A percentile compares a stretch with the other conserved stretches of the same genome.
Evolutionary conservation across 139 green algal genomes (phyloP).

Genomic region (Coccomyxa sp.): DNA sequence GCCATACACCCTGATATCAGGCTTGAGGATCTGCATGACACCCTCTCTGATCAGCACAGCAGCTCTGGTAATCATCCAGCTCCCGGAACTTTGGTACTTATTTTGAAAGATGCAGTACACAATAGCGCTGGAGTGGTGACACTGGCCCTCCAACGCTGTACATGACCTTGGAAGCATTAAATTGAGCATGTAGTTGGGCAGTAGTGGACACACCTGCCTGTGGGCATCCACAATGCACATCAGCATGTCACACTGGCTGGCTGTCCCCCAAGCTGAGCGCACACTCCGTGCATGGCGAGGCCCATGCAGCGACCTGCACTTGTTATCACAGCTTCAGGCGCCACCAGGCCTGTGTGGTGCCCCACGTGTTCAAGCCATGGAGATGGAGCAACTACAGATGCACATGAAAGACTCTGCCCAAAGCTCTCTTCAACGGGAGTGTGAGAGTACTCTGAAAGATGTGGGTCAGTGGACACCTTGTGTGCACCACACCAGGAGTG

Average conservation of each 20-base stretch:
- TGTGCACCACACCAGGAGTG: slow-evolving; percentile 62
- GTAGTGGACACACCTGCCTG: slow-evolving; percentile 36
- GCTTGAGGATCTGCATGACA: slow-evolving; percentile 10
- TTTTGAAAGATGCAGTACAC: background rate
- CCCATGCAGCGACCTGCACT: slow-evolving; percentile 7
- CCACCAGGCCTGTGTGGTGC: background rate
- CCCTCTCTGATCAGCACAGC: background rate
- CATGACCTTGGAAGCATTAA: background rate
- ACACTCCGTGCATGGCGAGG: slow-evolving; percentile 38
- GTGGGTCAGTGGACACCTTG: slow-evolving; percentile 11
- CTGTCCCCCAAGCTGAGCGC: slow-evolving; percentile 51
- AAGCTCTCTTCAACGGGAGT: background rate
- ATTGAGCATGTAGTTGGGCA: background rate
- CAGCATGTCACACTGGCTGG: slow-evolving; percentile 50
- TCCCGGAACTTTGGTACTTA: too few species aligned
- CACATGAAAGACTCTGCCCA: background rate
- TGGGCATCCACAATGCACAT: slow-evolving; percentile 68
- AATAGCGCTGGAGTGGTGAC: background rate
- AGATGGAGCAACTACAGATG: background rate
- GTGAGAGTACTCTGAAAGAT: background rate
- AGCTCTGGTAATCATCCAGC: too few species aligned
- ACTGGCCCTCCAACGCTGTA: background rate
- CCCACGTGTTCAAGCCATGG: background rate
- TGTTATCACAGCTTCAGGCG: background rate
- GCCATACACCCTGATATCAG: slow-evolving; percentile 27